These are phyloP conservation scores for Taphrina sp. DNA, from an alignment of 1,139 yeast genomes.

Conservation along the genomic window DNA sequence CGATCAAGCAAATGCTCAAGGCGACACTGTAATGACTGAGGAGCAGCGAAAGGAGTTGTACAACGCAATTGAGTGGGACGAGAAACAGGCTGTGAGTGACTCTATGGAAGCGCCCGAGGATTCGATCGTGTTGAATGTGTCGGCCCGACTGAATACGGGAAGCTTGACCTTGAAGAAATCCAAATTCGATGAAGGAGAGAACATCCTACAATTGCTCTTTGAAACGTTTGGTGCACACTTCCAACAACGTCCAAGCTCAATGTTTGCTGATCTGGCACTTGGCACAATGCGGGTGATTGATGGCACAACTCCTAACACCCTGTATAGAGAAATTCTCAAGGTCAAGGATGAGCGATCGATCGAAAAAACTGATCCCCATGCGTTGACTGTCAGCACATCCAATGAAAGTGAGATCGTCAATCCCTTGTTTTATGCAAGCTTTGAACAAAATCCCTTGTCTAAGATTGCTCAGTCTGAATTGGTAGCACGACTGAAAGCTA, in stretches of 20 bases:
- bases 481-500: constrained; percentile 72
- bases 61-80: constrained; percentile 92
- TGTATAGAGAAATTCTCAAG: constrained; percentile 84
- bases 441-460: constrained; percentile 84
- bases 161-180: constrained; percentile 56
- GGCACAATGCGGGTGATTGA: constrained; percentile 84
- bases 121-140: constrained; percentile 62
- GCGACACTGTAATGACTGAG: constrained; percentile 46
- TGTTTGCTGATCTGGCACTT: constrained; percentile 66
- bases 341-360: constrained; percentile 57
- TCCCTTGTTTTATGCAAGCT: constrained; percentile 78
- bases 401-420: constrained; percentile 41
- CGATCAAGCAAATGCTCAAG: constrained; percentile 25
- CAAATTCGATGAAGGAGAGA: constrained; percentile 42
- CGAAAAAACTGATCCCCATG: constrained; percentile 8
- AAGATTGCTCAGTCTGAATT: constrained; percentile 76
- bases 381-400: constrained; percentile 35
- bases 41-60: constrained; percentile 66
- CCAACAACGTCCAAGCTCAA: constrained; percentile 76
- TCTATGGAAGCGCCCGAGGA: constrained; percentile 68
- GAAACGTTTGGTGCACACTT: constrained; percentile 78
- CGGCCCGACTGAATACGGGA: constrained; percentile 70
- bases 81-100: constrained; percentile 52
- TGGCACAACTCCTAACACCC: constrained; percentile 63
- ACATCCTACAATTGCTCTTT: constrained; percentile 73